These are phyloP conservation scores for Kregervanrija pseudodelftensis DNA, from an alignment of 805 yeast genomes.

Conservation along the genomic window DNA sequence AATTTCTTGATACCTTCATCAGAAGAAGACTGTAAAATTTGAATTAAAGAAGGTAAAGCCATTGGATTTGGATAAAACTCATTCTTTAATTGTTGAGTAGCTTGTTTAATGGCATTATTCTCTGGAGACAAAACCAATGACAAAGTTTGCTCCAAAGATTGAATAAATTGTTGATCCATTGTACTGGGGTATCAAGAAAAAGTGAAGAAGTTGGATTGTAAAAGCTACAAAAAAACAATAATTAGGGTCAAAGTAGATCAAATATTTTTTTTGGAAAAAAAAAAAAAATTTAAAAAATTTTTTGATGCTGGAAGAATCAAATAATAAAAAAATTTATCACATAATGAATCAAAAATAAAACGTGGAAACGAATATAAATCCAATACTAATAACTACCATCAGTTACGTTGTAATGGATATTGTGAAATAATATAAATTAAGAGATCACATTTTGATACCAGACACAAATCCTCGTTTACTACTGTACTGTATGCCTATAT, in stretches of 20 bases:
- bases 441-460: too few species aligned
- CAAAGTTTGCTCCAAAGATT: slow-evolving; percentile 72
- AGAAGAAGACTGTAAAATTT: slow-evolving; percentile 63
- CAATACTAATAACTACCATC: too few species aligned
- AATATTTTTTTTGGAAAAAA: neutral
- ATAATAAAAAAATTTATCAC: too few species aligned
- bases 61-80: slow-evolving; percentile 67
- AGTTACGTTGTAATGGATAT: too few species aligned
- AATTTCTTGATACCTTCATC: slow-evolving; percentile 75
- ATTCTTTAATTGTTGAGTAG: slow-evolving; percentile 64
- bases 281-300: neutral
- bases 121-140: slow-evolving; percentile 76
- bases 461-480: too few species aligned
- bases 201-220: too few species aligned
- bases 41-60: slow-evolving; percentile 76
- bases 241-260: neutral
- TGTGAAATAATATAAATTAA: too few species aligned
- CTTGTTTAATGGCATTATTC: slow-evolving; percentile 72
- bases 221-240: neutral
- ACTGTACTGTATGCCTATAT: too few species aligned
- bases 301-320: too few species aligned
- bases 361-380: neutral
- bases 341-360: neutral
- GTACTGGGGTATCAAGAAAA: neutral
- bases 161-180: slow-evolving; percentile 67